Evolutionary conservation across 176 grass and related monocot genomes (phyloP).

Genomic region (Triticum aestivum): DNA sequence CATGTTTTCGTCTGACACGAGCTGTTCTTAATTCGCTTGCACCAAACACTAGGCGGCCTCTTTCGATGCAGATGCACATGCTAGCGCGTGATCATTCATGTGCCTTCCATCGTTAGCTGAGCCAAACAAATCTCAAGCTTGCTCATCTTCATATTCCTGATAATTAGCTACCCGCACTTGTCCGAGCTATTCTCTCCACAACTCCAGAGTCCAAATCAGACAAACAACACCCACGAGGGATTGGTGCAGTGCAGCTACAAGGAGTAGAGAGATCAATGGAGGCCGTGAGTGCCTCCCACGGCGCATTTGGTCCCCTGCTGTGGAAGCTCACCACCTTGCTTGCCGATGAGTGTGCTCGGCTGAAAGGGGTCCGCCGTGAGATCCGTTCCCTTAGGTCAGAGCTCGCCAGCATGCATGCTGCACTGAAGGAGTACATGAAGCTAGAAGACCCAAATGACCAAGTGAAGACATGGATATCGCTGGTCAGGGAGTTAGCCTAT

Average conservation of each 20-base stretch:
- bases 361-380: no score
- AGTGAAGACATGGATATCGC: no score
- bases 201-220: no score
- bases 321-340: neutral
- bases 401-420: no score
- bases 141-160: neutral
- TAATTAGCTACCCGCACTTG: neutral
- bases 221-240: no score
- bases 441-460: no score
- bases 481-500: no score
- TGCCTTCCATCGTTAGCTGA: neutral
- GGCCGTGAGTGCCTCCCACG: neutral
- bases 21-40: neutral
- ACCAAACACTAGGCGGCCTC: rapidly evolving
- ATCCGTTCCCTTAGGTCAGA: no score
- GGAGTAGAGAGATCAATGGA: neutral
- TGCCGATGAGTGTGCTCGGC: neutral
- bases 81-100: neutral
- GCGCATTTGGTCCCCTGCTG: neutral
- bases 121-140: neutral
- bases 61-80: neutral
- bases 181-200: no score
- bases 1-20: neutral
- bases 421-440: no score
- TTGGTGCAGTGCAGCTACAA: no score